Conservation (phyloP, 139 green algal species). For the Picocystis salinarum region DNA sequence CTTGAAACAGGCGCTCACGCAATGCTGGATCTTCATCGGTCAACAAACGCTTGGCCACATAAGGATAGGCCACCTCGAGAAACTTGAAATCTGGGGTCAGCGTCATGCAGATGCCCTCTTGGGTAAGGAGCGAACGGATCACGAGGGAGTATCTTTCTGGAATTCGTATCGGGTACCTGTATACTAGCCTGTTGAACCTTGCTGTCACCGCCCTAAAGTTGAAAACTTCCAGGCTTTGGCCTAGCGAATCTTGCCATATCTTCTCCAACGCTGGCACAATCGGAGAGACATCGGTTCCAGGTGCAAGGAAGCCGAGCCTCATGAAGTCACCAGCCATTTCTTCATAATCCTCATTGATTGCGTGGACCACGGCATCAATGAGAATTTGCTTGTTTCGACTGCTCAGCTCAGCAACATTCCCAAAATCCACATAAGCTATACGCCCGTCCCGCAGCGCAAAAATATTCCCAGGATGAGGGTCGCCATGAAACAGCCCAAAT, state of each 20-base stretch:
- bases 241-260: constrained; percentile 81
- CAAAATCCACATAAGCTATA: constrained; percentile 99
- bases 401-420: constrained; percentile 61
- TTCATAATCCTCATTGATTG: constrained; percentile 95
- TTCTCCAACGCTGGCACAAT: constrained; percentile 68
- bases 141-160: constrained; percentile 93
- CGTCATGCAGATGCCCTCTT: constrained; percentile 97
- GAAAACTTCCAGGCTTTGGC: constrained; percentile 67
- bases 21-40: constrained; percentile 89
- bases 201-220: constrained; percentile 93
- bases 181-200: constrained; percentile 19
- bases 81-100: constrained; percentile 93
- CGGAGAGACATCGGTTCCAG: constrained; percentile 63
- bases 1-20: constrained; percentile 61
- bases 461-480: constrained; percentile 87
- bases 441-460: constrained; percentile 88
- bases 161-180: constrained; percentile 34
- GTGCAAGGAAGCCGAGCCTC: constrained; percentile 79
- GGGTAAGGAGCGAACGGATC: constrained; percentile 70
- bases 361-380: constrained; percentile 94
- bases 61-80: constrained; percentile 68
- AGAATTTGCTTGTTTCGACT: constrained; percentile 47
- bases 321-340: constrained; percentile 82
- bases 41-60: constrained; percentile 74
- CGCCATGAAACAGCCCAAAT: constrained; percentile 97